Percentiles rank a stretch among this genome's conserved stretches.
phyloP scores from a whole-genome alignment of 306 rosid genomes.

The Sicyos baderoa region DNA sequence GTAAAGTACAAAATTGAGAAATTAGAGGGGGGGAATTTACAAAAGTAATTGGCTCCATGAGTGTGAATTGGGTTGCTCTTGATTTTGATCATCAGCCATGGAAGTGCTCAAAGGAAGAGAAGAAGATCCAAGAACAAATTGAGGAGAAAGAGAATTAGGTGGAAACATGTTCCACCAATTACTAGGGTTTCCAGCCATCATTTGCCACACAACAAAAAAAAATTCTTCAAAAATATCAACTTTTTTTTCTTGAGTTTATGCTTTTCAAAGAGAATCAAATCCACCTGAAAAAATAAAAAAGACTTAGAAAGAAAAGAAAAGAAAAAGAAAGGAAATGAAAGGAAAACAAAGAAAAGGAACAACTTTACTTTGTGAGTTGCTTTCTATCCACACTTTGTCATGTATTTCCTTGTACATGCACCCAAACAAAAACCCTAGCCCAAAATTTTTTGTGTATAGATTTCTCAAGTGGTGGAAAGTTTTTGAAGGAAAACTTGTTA shows the following conservation, averaged over 20 bases:
- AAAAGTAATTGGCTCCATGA: constrained; percentile 18
- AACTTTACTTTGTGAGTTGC: constrained; percentile 18
- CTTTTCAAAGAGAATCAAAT: constrained; percentile 15
- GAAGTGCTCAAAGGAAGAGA: neutral
- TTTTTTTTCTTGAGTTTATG: neutral
- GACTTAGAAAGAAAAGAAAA: neutral
- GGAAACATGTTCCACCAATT: constrained; percentile 16
- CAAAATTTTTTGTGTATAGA: neutral
- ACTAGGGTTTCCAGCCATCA: constrained; percentile 21
- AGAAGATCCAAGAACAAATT: constrained; percentile 16
- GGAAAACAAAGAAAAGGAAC: neutral
- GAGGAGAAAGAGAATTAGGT: neutral
- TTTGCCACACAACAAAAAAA: neutral
- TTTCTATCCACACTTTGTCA: constrained; percentile 17
- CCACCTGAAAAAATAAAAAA: constrained; percentile 8
- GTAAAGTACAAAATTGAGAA: neutral
- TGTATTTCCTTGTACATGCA: constrained; percentile 7
- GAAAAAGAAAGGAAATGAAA: neutral
- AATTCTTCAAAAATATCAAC: neutral
- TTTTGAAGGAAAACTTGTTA: constrained; percentile 9
- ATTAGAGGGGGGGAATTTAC: neutral
- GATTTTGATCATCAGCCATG: constrained; percentile 13
- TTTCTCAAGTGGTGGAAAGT: neutral
- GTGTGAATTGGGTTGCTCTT: constrained; percentile 11
- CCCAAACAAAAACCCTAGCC: constrained; percentile 9